Evolutionary conservation across 1,284 basidiomycete species (phyloP), one percentile per base, ranked within the genome.

Genomic region (Ceraceosorus guamensis): DNA sequence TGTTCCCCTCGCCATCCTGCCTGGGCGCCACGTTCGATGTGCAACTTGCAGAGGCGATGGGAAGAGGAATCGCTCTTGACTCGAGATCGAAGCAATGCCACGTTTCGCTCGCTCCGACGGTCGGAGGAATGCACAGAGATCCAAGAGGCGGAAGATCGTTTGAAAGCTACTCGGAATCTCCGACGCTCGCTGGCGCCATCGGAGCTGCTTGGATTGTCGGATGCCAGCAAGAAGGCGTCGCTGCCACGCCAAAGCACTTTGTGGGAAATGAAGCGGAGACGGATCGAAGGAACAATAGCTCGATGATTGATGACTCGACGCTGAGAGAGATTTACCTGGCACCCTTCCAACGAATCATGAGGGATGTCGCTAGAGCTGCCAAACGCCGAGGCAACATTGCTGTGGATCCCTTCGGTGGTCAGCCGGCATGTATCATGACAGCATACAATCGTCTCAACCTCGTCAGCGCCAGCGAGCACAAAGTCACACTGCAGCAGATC

Each of bases 291-390:
- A 33, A 33, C 34, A 32, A 13, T 34, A 43, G 37, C n/a, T 84
- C 84, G 0, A 82, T 88, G 64, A 82, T 89, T 6, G 85, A 87
- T 66, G 87, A 89, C 68, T 79, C 85, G 24, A 87, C 87, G 1
- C 69, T 85, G 86, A 66, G 86, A n/a, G 63, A 67, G 52, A 47
- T 67, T 13, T 67, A 67, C 52, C 49, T 57, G 6, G 55, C 53
- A 45, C 55, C 55, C 14, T 57, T 57, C 30, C 34, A 45, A 18
- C 31, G 6, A 4, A 56, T 57, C 34, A 46, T 57, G 16, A 18
- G 34, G 14, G 50, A 46, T 14, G 33, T 57, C 4, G 50, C 50
- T 16, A 44, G 31, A 16, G 39, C 10, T 43, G 50, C 35, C 11
- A 50, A 57, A 13, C 32, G 24, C 3, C 11, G 52, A 56, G 8